phyloP scores from a whole-genome alignment of 345 rosid species.

The Linum tenue region DNA sequence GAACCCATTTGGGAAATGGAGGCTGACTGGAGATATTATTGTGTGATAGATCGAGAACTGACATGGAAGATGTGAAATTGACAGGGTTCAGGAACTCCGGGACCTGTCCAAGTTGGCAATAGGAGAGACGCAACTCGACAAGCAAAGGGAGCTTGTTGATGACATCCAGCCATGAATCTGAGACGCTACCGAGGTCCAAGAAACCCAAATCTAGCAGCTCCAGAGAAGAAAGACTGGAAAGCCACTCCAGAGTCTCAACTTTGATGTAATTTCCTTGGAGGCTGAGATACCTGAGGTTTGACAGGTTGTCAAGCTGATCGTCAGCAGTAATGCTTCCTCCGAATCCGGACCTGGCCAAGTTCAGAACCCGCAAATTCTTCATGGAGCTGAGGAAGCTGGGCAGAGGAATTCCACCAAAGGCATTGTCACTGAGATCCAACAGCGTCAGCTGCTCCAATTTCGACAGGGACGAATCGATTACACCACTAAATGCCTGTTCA shows the following conservation, averaged over 20 bases:
- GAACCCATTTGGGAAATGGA: background rate
- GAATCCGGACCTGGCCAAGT: slow-evolving; percentile 21
- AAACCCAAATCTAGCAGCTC: background rate
- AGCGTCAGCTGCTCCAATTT: slow-evolving; percentile 9
- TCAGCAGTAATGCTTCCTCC: slow-evolving; percentile 16
- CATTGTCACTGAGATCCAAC: slow-evolving; percentile 24
- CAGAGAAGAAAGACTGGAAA: background rate
- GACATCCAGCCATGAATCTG: background rate
- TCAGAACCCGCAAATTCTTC: slow-evolving; percentile 16
- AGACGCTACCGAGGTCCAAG: background rate
- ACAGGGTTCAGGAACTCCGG: background rate
- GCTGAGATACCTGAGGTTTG: background rate
- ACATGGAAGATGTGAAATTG: background rate
- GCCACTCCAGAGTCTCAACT: background rate
- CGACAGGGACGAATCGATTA: slow-evolving; percentile 20
- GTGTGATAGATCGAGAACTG: background rate
- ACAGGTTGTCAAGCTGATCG: slow-evolving; percentile 17
- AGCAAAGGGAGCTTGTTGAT: background rate
- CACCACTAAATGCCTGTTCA: slow-evolving; percentile 12
- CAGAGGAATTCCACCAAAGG: slow-evolving; percentile 16
- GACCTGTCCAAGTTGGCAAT: background rate
- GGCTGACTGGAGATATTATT: background rate
- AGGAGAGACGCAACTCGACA: background rate
- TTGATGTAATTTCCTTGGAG: background rate
- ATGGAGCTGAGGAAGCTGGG: slow-evolving; percentile 23